Base-by-base conservation (phyloP, 2,329 filamentous ascomycete species). In the Pseudogymnoascus verrucosus region DNA sequence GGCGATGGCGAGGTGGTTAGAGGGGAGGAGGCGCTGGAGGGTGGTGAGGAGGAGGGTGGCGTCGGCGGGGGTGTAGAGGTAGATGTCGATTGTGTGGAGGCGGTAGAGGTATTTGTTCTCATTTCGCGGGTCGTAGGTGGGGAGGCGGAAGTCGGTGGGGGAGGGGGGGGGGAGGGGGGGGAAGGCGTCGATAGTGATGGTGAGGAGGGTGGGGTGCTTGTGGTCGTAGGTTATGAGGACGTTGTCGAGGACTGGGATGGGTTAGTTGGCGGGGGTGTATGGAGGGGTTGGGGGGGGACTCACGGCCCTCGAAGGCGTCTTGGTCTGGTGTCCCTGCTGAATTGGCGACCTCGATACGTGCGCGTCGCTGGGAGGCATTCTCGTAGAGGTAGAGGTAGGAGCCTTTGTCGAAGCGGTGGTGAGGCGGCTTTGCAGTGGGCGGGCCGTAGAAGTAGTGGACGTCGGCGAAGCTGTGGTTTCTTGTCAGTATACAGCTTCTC, bases 341-440 rank as follows among this genome's bases (percentile, higher is more conserved):
- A 71, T 93, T 93, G 47, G 89, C 89, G 66, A 93, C 79, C 75
- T 93, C 90, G 67, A 93, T 78, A 68, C 89, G 87, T 67, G 88
- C 88, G 65, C 84, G 82, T 66, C 85, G 81, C 68, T 87, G 83
- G 65, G 79, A 79, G 11, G 88, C 82, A 72, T 90, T 89, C 74
- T 92, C 88, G 73, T 91, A 92, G 5, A 93, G 78, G 72, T 93
- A 93, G 64, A 93, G 83, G 73, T 93, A 93, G 6, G 89, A 92
- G 57, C 86, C 84, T 74, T 89, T 89, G 74, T 91, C 87, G 74
- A 93, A 93, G 61, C 89, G 86, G 74, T 93, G 88, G 74, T 93
- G 90, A n/a, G 82, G 84, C 31, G 89, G 89, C 64, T 82, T 85
- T 64, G 82, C 79, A 5, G 81, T 80, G 2, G 87, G 86, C n/a